Percentiles rank a stretch among this genome's conserved stretches.
phyloP scores from a whole-genome alignment of 306 rosid genomes.

The Rosa rugosa region DNA sequence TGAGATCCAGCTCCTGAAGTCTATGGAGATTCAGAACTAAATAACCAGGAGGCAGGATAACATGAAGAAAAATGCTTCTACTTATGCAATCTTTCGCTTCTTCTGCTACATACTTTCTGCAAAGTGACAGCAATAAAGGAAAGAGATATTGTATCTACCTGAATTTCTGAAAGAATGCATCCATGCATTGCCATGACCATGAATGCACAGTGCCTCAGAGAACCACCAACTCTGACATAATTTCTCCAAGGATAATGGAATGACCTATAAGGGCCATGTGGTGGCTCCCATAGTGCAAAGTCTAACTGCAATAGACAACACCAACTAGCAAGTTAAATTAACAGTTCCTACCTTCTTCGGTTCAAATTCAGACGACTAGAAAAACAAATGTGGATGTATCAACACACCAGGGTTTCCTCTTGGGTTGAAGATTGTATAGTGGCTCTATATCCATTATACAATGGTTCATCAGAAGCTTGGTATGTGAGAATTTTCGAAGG shows the following conservation, averaged over 20 bases:
- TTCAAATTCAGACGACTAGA: constrained; percentile 9
- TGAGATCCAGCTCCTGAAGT: not conserved
- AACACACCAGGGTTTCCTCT: constrained; percentile 71
- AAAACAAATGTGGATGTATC: constrained; percentile 4
- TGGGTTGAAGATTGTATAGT: constrained; percentile 68
- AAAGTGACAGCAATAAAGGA: constrained; percentile 2
- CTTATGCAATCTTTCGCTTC: not conserved
- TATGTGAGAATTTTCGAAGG: constrained; percentile 73
- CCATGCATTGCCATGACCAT: constrained; percentile 91
- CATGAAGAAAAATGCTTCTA: not conserved
- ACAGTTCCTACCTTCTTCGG: not conserved
- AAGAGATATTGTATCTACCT: constrained; percentile 36
- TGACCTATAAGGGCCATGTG: constrained; percentile 67
- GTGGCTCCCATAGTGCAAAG: constrained; percentile 83
- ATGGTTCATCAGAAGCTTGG: constrained; percentile 76
- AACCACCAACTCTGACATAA: constrained; percentile 64
- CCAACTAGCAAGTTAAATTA: not conserved
- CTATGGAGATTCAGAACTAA: not conserved
- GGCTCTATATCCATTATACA: constrained; percentile 69
- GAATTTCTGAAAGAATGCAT: constrained; percentile 79
- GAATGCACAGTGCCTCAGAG: constrained; percentile 78
- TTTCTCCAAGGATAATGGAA: constrained; percentile 69
- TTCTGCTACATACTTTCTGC: not conserved
- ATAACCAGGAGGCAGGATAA: not conserved
- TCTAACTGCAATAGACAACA: constrained; percentile 44